Percentiles rank a stretch among this genome's conserved stretches.
phyloP scores from a whole-genome alignment of 2,329 filamentous ascomycete genomes.

The Diaporthe ilicicola region DNA sequence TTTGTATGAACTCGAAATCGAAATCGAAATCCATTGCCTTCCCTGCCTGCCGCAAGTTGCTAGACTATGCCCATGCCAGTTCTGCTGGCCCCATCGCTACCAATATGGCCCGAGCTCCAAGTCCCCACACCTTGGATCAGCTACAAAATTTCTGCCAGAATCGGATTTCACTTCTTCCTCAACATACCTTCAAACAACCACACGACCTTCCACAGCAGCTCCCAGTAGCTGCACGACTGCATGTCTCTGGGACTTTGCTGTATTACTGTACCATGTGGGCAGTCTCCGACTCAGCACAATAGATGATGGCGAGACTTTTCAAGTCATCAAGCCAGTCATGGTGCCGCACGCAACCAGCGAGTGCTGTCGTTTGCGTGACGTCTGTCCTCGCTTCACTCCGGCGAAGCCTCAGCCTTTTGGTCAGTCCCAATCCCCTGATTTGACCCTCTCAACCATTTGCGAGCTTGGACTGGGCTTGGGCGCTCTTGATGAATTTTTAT shows the following conservation, averaged over 20 bases:
- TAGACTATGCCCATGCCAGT: not conserved
- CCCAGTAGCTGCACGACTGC: not conserved
- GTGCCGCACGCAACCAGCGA: not conserved
- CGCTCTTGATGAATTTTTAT: conserved; percentile 63
- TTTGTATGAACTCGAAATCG: not conserved
- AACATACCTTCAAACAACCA: conserved; percentile 23
- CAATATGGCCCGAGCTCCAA: conserved; percentile 13
- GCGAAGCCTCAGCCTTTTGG: not conserved
- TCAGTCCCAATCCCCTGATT: conserved; percentile 5
- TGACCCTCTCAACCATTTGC: not conserved
- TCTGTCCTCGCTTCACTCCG: not conserved
- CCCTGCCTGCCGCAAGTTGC: conserved; percentile 1
- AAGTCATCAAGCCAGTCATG: not conserved
- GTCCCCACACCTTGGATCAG: conserved; percentile 29
- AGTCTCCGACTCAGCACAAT: not conserved
- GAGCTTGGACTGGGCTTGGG: conserved; percentile 36
- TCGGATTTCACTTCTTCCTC: conserved; percentile 21
- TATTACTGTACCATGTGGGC: too few species aligned
- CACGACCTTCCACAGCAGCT: not conserved
- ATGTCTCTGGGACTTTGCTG: not conserved
- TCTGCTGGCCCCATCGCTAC: not conserved
- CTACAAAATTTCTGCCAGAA: conserved; percentile 35
- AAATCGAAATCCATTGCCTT: not conserved
- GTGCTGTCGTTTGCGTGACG: conserved; percentile 28
- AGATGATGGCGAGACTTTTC: not conserved